These are phyloP conservation scores for Acacia pycnantha DNA, from an alignment of 331 rosid genomes.

Conservation along the genomic window DNA sequence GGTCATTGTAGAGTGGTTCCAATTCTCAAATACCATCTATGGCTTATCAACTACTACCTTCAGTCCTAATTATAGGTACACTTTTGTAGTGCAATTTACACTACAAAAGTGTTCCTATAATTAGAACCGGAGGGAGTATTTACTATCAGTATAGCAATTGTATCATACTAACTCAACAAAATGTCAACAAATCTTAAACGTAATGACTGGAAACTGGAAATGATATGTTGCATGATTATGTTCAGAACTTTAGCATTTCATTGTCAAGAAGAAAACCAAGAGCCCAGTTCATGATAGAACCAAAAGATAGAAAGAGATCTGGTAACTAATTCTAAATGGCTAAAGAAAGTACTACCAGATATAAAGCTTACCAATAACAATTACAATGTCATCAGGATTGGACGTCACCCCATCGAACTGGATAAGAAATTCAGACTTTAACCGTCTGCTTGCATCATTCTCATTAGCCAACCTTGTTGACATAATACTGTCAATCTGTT, in stretches of 20 bases:
- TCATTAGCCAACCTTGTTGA: slow-evolving; percentile 83
- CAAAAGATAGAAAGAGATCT: slow-evolving; percentile 19
- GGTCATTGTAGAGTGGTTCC: not conserved
- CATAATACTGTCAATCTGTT: slow-evolving; percentile 95
- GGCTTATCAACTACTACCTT: not conserved
- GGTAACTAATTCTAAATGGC: not conserved
- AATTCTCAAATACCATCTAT: not conserved
- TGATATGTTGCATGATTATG: not conserved
- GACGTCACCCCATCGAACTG: slow-evolving; percentile 99
- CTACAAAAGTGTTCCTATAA: too few species aligned
- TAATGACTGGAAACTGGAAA: not conserved
- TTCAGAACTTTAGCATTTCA: not conserved
- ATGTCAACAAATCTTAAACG: slow-evolving; percentile 6
- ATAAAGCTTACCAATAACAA: slow-evolving; percentile 78
- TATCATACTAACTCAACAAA: not conserved
- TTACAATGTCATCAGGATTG: slow-evolving; percentile 80
- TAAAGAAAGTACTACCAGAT: slow-evolving; percentile 13
- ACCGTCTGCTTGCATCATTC: slow-evolving; percentile 92
- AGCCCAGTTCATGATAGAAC: not conserved
- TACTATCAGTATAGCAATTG: not conserved
- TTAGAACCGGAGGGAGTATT: too few species aligned
- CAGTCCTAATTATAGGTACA: too few species aligned
- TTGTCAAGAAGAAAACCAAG: slow-evolving; percentile 3
- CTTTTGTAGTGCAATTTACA: too few species aligned
- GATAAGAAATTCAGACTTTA: slow-evolving; percentile 92